These are phyloP conservation scores for Ophiostoma novo-ulmi DNA, from an alignment of 2,329 filamentous ascomycete genomes.

Conservation along the genomic window DNA sequence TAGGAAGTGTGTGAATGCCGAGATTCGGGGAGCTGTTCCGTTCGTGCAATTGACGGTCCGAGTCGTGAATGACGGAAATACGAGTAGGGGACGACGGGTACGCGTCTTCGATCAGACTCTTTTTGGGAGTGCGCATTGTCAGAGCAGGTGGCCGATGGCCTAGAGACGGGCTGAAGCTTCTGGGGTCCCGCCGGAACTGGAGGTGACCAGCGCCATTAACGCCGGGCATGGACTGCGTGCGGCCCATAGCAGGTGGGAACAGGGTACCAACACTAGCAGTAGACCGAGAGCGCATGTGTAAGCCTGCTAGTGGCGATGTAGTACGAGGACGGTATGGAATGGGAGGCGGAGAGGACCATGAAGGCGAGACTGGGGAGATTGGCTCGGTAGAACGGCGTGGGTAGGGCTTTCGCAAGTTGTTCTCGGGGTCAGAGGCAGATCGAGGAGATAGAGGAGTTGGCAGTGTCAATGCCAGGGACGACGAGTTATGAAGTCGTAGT, in stretches of 20 bases:
- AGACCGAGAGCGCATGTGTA: slow-evolving; percentile 51
- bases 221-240: slow-evolving; percentile 60
- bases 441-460: slow-evolving; percentile 34
- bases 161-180: slow-evolving; percentile 52
- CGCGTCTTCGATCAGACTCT: slow-evolving; percentile 51
- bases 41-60: slow-evolving; percentile 45
- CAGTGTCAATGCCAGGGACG: slow-evolving; percentile 34
- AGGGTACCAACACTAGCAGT: slow-evolving; percentile 45
- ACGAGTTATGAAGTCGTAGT: slow-evolving; percentile 45
- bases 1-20: slow-evolving; percentile 29
- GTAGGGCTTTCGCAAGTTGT: slow-evolving; percentile 42
- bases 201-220: slow-evolving; percentile 56
- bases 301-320: slow-evolving; percentile 54
- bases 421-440: slow-evolving; percentile 18
- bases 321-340: slow-evolving; percentile 59
- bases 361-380: slow-evolving; percentile 48
- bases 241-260: slow-evolving; percentile 47
- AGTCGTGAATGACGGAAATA: slow-evolving; percentile 49
- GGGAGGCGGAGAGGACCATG: slow-evolving; percentile 40
- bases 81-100: slow-evolving; percentile 54
- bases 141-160: slow-evolving; percentile 35
- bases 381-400: slow-evolving; percentile 57
- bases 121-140: slow-evolving; percentile 41
- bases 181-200: slow-evolving; percentile 41
- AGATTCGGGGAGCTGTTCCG: slow-evolving; percentile 49